Base-by-base conservation (phyloP, 2,329 filamentous ascomycete species). In the Penicillium sp. region DNA sequence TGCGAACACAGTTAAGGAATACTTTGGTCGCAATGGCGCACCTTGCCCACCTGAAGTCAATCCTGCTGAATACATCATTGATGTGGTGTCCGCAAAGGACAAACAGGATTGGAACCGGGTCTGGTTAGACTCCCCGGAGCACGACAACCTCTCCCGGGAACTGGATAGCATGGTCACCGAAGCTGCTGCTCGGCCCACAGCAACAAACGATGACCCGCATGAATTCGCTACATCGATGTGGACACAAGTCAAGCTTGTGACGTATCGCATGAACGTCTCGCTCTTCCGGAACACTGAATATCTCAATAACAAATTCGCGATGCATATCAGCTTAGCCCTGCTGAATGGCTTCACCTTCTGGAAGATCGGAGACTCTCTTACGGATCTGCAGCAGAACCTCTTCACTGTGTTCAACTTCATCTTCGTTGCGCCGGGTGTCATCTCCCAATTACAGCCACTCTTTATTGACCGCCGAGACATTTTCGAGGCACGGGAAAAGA, bases 41-140 rank as follows among this genome's bases (percentile, higher is more conserved):
- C n/a, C 80, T 5, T 88, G 86, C 50, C 85, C 86, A 2, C 77
- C 82, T 0, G 82, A 70, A 62, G 82, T 81, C 62, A 86, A 86
- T 60, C 78, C 83, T 3, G 83, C 83, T 0, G 83, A 86, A 59
- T 84, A 83, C 36, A 68, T 84, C 50, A 79, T 49, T 40, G 34
- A 40, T 3, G 34, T 40, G 5, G n/a, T 40, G n/a, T 28, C 31
- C 5, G 33, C 19, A 8, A n/a, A 52, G 19, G 53, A 44, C 8
- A 43, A 5, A 5, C 29, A 28, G 8, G 53, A 56, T 21, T 56
- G 53, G 53, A 52, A 52, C 26, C 23, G 49, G 21, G 37, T 56
- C n/a, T 56, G 53, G 53, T 19, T 56, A n/a, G n/a, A n/a, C n/a
- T n/a, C n/a, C n/a, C n/a, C n/a, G n/a, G n/a, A n/a, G n/a, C n/a